Base-by-base conservation (phyloP, 192 early-diverging fungal genomes). In the Coemansia sp. region DNA sequence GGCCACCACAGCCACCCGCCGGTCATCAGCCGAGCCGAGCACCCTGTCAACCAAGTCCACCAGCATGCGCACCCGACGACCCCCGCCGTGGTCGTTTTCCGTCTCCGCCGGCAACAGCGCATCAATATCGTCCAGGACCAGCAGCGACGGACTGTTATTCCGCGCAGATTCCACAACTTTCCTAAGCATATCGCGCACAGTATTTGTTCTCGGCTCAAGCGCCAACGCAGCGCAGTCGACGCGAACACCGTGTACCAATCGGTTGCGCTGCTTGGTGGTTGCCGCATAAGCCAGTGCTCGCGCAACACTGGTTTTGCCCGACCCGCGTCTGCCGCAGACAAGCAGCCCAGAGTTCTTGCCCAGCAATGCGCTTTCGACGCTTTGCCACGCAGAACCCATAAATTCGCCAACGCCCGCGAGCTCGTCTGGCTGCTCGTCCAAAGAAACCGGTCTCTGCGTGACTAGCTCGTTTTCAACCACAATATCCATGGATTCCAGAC, bases 301-400 rank as follows among this genome's bases (percentile, higher is more conserved):
- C 15, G 84, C 83, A 17, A 92, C 81, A 43, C 85, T 87, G 15
- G 91, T 87, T 58, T 93, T 93, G n/a, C 92, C 92, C 4, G 90
- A 86, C 37, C 92, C 92, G 68, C 88, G 91, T 8, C 88, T 77
- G 9, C 92, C 92, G 53, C 88, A 88, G 11, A 92, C 51, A 22
- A 93, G 71, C 22, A 91, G 70, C n/a, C 92, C 90, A 4, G 85
- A 85, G 48, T 68, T 69, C 2, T 38, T 39, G 41, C 66, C 56
- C 35, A 65, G 62, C 71, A 82, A 34, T 0, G 74, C 68, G 33
- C 71, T 60, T 15, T 73, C 70, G 32, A 82, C 62, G 55, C 61
- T 48, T 51, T 61, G 64, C 79, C 79, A 82, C 8, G 79, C 71
- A 11, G 51, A 39, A 7, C 60, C 39, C 32, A 82, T 48, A 32